These are phyloP conservation scores for Canna indica DNA, from an alignment of 176 grass and related monocot genomes.

Conservation along the genomic window DNA sequence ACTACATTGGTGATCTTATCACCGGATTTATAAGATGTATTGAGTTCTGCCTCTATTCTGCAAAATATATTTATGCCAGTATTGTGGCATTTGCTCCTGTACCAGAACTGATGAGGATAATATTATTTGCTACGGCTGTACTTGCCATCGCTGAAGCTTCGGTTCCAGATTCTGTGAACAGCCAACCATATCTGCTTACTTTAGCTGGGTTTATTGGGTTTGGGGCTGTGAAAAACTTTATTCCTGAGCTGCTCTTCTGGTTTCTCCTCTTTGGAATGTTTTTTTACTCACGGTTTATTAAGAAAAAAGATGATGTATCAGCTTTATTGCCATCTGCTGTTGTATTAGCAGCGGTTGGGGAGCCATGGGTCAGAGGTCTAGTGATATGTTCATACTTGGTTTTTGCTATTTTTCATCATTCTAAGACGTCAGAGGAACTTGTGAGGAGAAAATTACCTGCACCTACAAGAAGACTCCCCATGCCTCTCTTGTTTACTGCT, in stretches of 20 bases:
- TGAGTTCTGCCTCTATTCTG: conserved; percentile 19
- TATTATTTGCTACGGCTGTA: conserved; percentile 10
- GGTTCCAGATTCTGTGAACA: conserved; percentile 20
- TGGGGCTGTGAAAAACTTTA: conserved; percentile 22
- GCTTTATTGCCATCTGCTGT: conserved; percentile 14
- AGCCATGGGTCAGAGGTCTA: conserved; percentile 25
- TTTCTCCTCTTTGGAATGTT: conserved; percentile 20
- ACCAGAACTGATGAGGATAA: conserved; percentile 22
- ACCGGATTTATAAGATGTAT: conserved; percentile 15
- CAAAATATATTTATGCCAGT: conserved; percentile 17
- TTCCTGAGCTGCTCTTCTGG: conserved; percentile 30
- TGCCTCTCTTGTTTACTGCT: conserved; percentile 18
- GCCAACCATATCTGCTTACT: conserved; percentile 17
- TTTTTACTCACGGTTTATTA: conserved; percentile 26
- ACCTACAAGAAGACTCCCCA: conserved; percentile 7
- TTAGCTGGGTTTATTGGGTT: conserved; percentile 22
- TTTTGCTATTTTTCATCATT: conserved; percentile 25
- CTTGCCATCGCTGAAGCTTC: conserved; percentile 21
- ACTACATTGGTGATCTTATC: conserved; percentile 13
- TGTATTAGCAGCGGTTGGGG: conserved; percentile 22
- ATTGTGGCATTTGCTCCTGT: conserved; percentile 26
- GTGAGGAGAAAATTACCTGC: background rate
- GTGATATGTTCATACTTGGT: conserved; percentile 17
- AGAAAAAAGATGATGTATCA: conserved; percentile 20
- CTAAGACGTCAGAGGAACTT: conserved; percentile 17